Conservation (phyloP, 768 basidiomycete genomes). For the Russula brevipes region DNA sequence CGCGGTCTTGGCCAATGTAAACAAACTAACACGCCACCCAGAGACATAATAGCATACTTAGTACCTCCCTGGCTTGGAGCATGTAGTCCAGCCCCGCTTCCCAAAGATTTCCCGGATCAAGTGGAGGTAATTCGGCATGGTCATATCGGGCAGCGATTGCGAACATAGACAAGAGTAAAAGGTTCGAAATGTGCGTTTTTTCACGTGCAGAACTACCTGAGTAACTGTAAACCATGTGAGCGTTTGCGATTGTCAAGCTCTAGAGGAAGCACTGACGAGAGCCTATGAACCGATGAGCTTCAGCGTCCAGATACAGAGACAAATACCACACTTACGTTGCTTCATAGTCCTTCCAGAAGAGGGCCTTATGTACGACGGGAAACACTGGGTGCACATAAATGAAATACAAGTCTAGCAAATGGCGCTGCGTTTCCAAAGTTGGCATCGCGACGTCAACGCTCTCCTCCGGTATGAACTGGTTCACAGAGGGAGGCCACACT, state of each 20-base stretch:
- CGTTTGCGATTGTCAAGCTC: background rate
- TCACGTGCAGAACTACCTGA: constrained; percentile 49
- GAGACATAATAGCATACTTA: constrained; percentile 44
- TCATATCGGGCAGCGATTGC: constrained; percentile 73
- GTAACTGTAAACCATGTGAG: constrained; percentile 11
- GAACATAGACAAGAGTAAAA: constrained; percentile 77
- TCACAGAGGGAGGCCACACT: constrained; percentile 61
- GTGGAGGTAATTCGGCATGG: constrained; percentile 42
- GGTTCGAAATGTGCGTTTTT: constrained; percentile 47
- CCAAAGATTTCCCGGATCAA: constrained; percentile 54
- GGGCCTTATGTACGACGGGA: constrained; percentile 70
- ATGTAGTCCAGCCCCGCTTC: constrained; percentile 64
- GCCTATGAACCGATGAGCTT: constrained; percentile 4
- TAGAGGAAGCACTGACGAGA: constrained; percentile 10
- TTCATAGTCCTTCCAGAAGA: constrained; percentile 61
- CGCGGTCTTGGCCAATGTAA: constrained; percentile 40
- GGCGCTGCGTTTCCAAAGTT: constrained; percentile 55
- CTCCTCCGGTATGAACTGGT: constrained; percentile 41
- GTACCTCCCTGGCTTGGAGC: constrained; percentile 52
- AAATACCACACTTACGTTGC: constrained; percentile 11
- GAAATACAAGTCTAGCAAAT: constrained; percentile 71
- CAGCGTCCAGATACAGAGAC: background rate
- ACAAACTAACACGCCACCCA: background rate
- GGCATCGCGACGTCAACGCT: constrained; percentile 51
- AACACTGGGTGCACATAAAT: constrained; percentile 79